Evolutionary conservation across 2,329 filamentous ascomycete genomes (phyloP), one percentile per base, ranked within the genome.

Genomic region (Scedosporium aurantiacum): DNA sequence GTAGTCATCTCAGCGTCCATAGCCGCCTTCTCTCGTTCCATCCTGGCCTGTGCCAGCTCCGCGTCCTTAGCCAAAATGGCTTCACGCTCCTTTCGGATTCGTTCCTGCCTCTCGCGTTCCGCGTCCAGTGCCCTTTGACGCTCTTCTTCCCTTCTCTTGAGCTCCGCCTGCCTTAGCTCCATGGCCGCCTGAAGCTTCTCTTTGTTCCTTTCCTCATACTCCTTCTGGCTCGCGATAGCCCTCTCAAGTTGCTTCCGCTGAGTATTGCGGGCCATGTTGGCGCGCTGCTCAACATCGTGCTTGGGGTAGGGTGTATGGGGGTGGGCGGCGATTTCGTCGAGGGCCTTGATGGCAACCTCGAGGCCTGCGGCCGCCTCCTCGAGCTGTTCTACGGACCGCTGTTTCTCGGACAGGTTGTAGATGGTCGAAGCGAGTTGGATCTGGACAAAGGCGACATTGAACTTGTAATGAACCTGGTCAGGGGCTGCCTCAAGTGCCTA

Each of bases 391-490:
- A 93, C 79, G 0, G 88, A 89, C 58, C 91, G 86, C 70, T 92
- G 86, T 5, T 83, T 83, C 70, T 97, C 90, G 4, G 83, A 79
- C 60, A 96, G 78, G 41, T 78, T 80, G 73, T 91, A 87, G 61
- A 97, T 85, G 32, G 89, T 84, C 55, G 88, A 88, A 21, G 93
- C 93, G 61, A 97, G 86, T 72, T 97, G 92, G 64, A 96, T 95
- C 71, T 97, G 94, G 28, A 97, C 90, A 70, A 97, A 99, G 0
- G 94, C 94, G 28, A 99, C 90, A 69, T 99, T 99, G 82, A 99
- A 99, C 72, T 94, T 91, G 73, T 94, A 90, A 73, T 96, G 91
- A 32, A 92, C 81, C 68, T 96, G 90, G 4, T 94, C 89, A 0
- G 91, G 89, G 1, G 89, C 86, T 61, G 89, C 82, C 61, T 85